phyloP scores from a whole-genome alignment of 2,329 filamentous ascomycete genomes.

The Ascocoryne sarcoides region DNA sequence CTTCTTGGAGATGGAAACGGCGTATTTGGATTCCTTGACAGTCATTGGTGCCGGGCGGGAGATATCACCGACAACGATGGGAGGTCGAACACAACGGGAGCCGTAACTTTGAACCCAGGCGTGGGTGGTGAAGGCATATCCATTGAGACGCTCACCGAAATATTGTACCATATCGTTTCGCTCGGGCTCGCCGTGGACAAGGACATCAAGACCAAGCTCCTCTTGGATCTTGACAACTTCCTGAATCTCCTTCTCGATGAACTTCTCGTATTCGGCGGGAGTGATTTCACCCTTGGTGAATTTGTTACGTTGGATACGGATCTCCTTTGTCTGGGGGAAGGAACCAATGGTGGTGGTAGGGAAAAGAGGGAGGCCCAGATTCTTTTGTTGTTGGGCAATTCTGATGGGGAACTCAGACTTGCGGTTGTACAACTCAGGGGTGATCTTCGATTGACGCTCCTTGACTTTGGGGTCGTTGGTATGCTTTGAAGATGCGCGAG shows the following conservation, averaged over 20 bases:
- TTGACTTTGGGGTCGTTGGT: slow-evolving; percentile 98
- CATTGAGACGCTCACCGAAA: slow-evolving; percentile 94
- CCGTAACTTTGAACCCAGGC: slow-evolving; percentile 99
- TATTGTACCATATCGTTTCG: slow-evolving; percentile 99
- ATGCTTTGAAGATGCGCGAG: slow-evolving; percentile 82
- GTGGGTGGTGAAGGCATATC: slow-evolving; percentile 98
- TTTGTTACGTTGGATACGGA: slow-evolving; percentile 93
- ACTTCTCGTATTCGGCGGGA: slow-evolving; percentile 86
- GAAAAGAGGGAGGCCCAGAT: slow-evolving; percentile 92
- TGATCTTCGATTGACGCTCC: slow-evolving; percentile 87
- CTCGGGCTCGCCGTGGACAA: slow-evolving; percentile 98
- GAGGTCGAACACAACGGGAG: slow-evolving; percentile 94
- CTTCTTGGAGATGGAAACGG: slow-evolving; percentile 91
- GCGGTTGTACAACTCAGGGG: slow-evolving; percentile 78
- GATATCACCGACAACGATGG: slow-evolving; percentile 97
- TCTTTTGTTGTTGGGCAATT: slow-evolving; percentile 81
- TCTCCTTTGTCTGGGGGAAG: slow-evolving; percentile 99
- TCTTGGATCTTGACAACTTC: slow-evolving; percentile 95
- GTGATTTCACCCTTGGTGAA: slow-evolving; percentile 98
- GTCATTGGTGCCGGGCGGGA: slow-evolving; percentile 96
- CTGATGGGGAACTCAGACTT: slow-evolving; percentile 80
- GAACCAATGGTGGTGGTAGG: slow-evolving; percentile 98
- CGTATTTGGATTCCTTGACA: slow-evolving; percentile 99
- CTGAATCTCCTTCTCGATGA: slow-evolving; percentile 98
- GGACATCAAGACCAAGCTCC: slow-evolving; percentile 93